Percentiles rank a stretch among this genome's conserved stretches.
Evolutionary conservation across 2,329 filamentous ascomycete species (phyloP).

Genomic region (Rhynchosporium secalis): DNA sequence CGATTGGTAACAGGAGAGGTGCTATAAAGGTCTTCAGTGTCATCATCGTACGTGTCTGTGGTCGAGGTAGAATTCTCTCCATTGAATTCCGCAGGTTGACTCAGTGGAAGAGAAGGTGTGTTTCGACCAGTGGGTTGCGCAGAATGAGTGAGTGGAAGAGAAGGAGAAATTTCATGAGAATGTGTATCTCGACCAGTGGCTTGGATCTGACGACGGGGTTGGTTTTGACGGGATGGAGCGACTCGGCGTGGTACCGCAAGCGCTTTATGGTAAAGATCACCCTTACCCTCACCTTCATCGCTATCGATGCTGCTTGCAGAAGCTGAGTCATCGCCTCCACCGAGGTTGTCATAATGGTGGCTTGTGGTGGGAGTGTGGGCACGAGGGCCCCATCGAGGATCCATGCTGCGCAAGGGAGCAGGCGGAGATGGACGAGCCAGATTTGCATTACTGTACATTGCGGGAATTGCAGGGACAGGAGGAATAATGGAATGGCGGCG

Average conservation of each 20-base stretch:
- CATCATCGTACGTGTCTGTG: neutral
- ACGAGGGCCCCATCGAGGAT: neutral
- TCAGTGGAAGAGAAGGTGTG: no score
- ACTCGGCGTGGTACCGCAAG: no score
- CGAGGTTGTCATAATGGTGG: neutral
- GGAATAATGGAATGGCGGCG: conserved; percentile 7
- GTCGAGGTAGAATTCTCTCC: neutral
- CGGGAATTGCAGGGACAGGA: conserved; percentile 8
- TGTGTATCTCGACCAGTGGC: no score
- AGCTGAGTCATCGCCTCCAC: no score
- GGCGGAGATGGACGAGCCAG: neutral
- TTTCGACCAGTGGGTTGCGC: no score
- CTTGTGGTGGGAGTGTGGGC: neutral
- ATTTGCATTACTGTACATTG: conserved; percentile 3
- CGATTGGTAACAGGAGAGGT: neutral
- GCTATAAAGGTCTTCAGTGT: neutral
- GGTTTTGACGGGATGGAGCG: no score
- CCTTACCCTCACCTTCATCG: no score
- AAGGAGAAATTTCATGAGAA: no score
- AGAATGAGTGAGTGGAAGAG: no score
- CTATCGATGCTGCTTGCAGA: no score
- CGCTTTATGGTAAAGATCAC: no score
- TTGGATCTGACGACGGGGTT: no score
- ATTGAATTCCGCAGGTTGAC: neutral
- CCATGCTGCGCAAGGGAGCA: neutral